Base-by-base conservation (phyloP, 257 asterid species). In the Penstemon barbatus region DNA sequence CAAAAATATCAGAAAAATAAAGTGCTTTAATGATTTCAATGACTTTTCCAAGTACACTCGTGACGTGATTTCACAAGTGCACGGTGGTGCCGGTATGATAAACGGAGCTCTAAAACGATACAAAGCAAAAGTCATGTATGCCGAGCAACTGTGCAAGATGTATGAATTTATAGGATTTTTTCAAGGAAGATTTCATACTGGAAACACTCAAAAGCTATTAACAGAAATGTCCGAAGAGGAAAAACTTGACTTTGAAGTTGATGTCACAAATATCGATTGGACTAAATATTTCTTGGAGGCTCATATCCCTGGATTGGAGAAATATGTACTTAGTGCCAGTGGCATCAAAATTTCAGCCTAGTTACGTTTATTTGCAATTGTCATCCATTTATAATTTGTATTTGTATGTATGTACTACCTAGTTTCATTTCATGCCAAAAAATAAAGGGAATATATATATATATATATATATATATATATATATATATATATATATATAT, bases 121-220 rank as follows among this genome's bases (percentile, higher is more conserved):
- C 46, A 67, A 53, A 15, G 56, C 51, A 0, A 67, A 25, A 36
- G 72, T 67, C 54, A 36, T 55, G 25, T 67, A 67, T 54, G 72
- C 63, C 8, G 72, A 67, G 43, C 72, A 67, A 19, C 7, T 67
- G 51, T 67, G 72, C 72, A 67, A 67, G 42, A 55, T 55, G 45
- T 67, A 67, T 36, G 62, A 55, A 11, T 67, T 67, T 8, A 56
- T 41, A 39, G 63, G 71, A 41, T 66, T 53, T 45, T 13, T 13
- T 41, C 41, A 54, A 3, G 71, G 54, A 1, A 66, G 25, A 56
- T 66, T 61, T 61, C 53, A 43, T 43, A 61, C 53, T 3, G 66
- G 53, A 5, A 61, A 61, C 50, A 13, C 33, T n/a, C 39, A 43
- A 18, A 61, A 43, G 15, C 43, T 61, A 43, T 8, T 61, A 7